A percentile compares a stretch with the other conserved stretches of the same genome.
phyloP scores from a whole-genome alignment of 768 basidiomycete genomes.

The Kwoniella dendrophila region DNA sequence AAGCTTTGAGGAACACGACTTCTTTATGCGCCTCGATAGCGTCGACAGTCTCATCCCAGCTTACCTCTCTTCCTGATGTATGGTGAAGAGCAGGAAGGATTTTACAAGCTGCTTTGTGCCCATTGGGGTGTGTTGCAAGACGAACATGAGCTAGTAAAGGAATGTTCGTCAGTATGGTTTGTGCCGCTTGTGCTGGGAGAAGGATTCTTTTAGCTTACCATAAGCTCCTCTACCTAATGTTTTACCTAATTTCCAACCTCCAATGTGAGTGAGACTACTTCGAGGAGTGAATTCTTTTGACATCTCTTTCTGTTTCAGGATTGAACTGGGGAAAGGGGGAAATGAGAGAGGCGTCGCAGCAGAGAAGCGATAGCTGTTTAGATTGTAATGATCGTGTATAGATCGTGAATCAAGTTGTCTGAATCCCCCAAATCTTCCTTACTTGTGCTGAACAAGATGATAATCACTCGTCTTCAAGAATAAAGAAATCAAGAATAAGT shows the following conservation, averaged over 20 bases:
- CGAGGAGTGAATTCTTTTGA: constrained; percentile 39
- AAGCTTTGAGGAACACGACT: constrained; percentile 47
- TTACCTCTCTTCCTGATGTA: constrained; percentile 14
- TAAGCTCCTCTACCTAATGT: constrained; percentile 53
- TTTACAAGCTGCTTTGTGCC: constrained; percentile 52
- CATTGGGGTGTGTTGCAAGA: constrained; percentile 44
- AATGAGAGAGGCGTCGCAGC: no score
- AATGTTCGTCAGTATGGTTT: constrained; percentile 1
- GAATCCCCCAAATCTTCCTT: no score
- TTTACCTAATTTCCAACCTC: constrained; percentile 47
- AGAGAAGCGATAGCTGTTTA: no score
- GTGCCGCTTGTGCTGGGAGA: no score
- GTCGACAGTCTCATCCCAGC: constrained; percentile 47
- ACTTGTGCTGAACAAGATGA: no score
- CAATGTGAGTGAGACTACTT: constrained; percentile 42
- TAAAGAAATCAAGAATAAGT: no score
- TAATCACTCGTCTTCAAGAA: no score
- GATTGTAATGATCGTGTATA: no score
- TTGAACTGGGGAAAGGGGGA: no score
- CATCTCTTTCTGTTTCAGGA: constrained; percentile 1
- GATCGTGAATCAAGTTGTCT: no score
- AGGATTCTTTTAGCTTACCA: constrained; percentile 32
- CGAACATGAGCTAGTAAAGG: constrained; percentile 48
- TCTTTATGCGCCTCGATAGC: constrained; percentile 54
- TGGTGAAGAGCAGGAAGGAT: constrained; percentile 52